Evolutionary conservation across 441 rosid genomes (phyloP).

Genomic region (Theobroma grandiflorum): DNA sequence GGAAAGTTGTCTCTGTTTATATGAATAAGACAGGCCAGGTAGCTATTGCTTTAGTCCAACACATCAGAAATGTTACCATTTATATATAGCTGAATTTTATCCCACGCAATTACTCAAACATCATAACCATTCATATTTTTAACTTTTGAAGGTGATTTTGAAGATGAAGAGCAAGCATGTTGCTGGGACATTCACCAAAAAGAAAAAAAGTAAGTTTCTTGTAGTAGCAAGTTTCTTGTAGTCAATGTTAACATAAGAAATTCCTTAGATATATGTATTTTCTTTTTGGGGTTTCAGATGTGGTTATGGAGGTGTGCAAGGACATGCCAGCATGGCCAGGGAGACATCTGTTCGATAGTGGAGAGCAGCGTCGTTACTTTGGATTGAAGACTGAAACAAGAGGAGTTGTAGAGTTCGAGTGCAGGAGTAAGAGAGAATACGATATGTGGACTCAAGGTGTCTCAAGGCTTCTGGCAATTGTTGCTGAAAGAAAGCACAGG

Average conservation of each 20-base stretch:
- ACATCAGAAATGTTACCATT: background rate
- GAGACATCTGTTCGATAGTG: constrained; percentile 68
- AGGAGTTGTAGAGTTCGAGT: constrained; percentile 79
- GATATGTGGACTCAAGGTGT: constrained; percentile 83
- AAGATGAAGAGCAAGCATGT: constrained; percentile 91
- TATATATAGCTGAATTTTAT: background rate
- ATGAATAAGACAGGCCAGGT: constrained; percentile 72
- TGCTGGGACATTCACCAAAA: constrained; percentile 83
- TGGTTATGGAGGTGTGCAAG: constrained; percentile 70
- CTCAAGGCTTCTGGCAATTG: constrained; percentile 66
- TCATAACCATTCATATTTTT: background rate
- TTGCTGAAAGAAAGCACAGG: constrained; percentile 56
- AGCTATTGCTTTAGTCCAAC: background rate
- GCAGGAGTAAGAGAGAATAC: constrained; percentile 77
- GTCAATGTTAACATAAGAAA: background rate
- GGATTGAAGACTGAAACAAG: constrained; percentile 73
- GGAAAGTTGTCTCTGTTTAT: constrained; percentile 82
- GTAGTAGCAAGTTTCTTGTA: no score
- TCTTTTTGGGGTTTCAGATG: constrained; percentile 48
- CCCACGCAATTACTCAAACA: background rate
- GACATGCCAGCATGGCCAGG: constrained; percentile 92
- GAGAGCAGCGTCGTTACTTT: constrained; percentile 74
- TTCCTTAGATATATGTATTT: background rate
- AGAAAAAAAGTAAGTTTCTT: constrained; percentile 70
- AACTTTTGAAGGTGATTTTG: constrained; percentile 59